Percentiles rank a stretch among this genome's conserved stretches.
phyloP scores from a whole-genome alignment of 2,329 filamentous ascomycete species.

The Aspergillus aculeatinus region DNA sequence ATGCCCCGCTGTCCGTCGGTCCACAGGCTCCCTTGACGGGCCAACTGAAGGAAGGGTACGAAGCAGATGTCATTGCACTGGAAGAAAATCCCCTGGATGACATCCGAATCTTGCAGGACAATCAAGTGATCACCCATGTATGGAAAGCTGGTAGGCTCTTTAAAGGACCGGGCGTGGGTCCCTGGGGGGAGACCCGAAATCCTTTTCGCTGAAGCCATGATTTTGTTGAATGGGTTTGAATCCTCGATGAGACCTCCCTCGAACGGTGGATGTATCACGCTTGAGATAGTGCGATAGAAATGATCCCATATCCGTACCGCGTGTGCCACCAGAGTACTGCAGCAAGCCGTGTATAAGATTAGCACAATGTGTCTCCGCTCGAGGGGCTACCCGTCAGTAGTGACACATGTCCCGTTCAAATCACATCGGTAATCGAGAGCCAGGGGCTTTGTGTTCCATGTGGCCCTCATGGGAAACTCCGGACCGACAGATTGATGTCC shows the following conservation, averaged over 20 bases:
- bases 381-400: background rate
- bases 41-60: slow-evolving; percentile 3
- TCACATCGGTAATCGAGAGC: background rate
- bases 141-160: slow-evolving; percentile 1
- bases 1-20: background rate
- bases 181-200: slow-evolving; percentile 1
- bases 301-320: background rate
- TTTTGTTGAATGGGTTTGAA: too few species aligned
- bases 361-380: background rate
- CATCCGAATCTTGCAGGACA: background rate
- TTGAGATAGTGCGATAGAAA: too few species aligned
- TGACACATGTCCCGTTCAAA: background rate
- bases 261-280: too few species aligned
- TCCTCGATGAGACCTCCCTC: too few species aligned
- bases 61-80: slow-evolving; percentile 1
- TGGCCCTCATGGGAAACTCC: too few species aligned
- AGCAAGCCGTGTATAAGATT: background rate
- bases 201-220: background rate
- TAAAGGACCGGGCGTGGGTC: slow-evolving; percentile 1
- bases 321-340: background rate
- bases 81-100: slow-evolving; percentile 1
- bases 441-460: background rate
- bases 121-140: background rate
- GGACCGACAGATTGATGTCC: too few species aligned
- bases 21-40: background rate